Evolutionary conservation across 345 rosid species (phyloP), one percentile per base, ranked within the genome.

Genomic region (Isatis tinctoria): DNA sequence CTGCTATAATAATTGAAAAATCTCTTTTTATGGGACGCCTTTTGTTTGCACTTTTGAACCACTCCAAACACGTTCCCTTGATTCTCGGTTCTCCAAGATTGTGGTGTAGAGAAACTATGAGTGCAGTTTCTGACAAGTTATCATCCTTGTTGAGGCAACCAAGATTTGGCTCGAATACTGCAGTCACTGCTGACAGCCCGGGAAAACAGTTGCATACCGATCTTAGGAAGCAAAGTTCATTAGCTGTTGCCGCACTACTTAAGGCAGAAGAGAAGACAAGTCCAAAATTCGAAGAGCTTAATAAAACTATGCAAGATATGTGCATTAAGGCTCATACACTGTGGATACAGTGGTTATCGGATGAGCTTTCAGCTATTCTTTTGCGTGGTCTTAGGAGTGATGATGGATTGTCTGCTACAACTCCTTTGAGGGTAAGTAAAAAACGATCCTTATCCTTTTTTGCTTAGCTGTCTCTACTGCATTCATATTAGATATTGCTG

Each of bases 1-100:
- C 86, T 53, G 86, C 91, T 70, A 82, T 87, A 62, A 80, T 87
- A 75, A 85, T 95, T 63, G 97, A 90, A 81, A 90, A 86, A 86
- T 83, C 98, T 10, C 92, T 95, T 78, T 95, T 89, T 77, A 81
- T 95, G 60, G 99, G 99, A 64, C 90, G 98, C 66, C 87, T 95
- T 39, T 77, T 92, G 80, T 95, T 88, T 83, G 94, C 99, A 40
- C 84, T 95, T 45, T 85, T 82, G 69, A 88, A 86, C 66, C 92
- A 95, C 83, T 87, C 90, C 18, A 88, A 84, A 75, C 94, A 92
- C 74, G 81, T 95, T 76, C 92, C 94, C 6, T 65, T 92, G 52
- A 72, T 92, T 72, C 91, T 92, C 28, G 98, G 98, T 66, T 89
- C 99, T 82, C 98, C 98, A 37, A 87, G 98, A 77, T 85, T 87